Evolutionary conservation across 352 stramenopile species (phyloP).

Genomic region (Sclerospora graminicola): DNA sequence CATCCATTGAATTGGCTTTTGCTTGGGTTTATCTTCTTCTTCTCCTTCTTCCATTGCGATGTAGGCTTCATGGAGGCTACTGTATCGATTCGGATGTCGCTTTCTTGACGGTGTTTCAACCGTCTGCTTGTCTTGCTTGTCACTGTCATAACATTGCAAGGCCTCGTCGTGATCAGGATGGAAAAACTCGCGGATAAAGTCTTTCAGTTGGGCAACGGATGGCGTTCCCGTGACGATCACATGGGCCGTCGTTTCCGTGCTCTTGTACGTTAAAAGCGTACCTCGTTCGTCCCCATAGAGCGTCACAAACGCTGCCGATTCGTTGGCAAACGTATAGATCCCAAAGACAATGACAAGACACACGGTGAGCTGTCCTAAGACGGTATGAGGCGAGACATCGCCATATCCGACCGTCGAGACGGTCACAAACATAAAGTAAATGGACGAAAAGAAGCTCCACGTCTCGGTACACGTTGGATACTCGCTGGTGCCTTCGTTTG

Average conservation of each 20-base stretch:
- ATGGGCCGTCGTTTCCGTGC: slow-evolving; percentile 56
- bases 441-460: slow-evolving; percentile 81
- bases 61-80: slow-evolving; percentile 21
- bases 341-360: slow-evolving; percentile 79
- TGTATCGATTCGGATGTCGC: slow-evolving; percentile 9
- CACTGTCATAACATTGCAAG: slow-evolving; percentile 17
- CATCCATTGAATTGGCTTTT: slow-evolving; percentile 3
- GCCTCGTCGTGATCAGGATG: slow-evolving; percentile 67
- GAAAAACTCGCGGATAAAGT: slow-evolving; percentile 86
- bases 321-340: slow-evolving; percentile 83
- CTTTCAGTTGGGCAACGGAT: slow-evolving; percentile 64
- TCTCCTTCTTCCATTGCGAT: slow-evolving; percentile 23
- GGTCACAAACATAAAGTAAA: slow-evolving; percentile 87
- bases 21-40: slow-evolving; percentile 7
- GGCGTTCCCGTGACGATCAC: slow-evolving; percentile 84
- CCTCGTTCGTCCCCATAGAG: slow-evolving; percentile 64
- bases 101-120: too few relatives aligned
- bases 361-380: slow-evolving; percentile 65
- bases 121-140: slow-evolving; percentile 18
- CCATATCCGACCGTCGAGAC: slow-evolving; percentile 82
- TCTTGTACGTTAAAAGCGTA: slow-evolving; percentile 46
- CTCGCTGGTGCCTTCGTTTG: slow-evolving; percentile 31
- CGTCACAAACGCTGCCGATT: slow-evolving; percentile 66
- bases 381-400: slow-evolving; percentile 78
- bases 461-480: slow-evolving; percentile 61